Base-by-base conservation (phyloP, 1,284 basidiomycete genomes). In the Leccinum pachyderme region DNA sequence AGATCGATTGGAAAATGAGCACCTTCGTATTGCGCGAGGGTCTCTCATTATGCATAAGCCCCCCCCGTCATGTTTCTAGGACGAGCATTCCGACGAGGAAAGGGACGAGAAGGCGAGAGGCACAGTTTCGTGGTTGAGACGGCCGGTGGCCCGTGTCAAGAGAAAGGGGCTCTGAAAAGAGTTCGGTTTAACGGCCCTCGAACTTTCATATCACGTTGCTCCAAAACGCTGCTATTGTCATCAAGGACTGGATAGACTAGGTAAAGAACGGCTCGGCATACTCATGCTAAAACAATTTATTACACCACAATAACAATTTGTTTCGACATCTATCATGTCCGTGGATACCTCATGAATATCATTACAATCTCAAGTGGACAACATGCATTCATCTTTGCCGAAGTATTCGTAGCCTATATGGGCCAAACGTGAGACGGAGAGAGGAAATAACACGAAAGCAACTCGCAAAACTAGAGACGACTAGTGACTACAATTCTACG, bases 1-100 rank as follows among this genome's bases (percentile, higher is more conserved):
- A 89, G 87, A 81, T 70, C 88, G 91, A 61, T 71, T 94, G 55
- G 93, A 94, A 71, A 93, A 91, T 76, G 92, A 94, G 71, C 92
- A 94, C 58, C 72, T 93, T 46, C 86, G 86, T 71, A 91, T 91
- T 67, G 79, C 87, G 69, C 88, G 90, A 77, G 84, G 88, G 65
- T 90, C 89, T 66, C 88, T 89, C 15, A 82, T 87, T 29, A 87
- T 85, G 6, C 75, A 83, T 32, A 90, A 93, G 63, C 80, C 89
- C 7, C 87, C 88, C 2, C 69, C 92, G 39, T 90, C 89, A 3
- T 92, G 92, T 69, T 72, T 76, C 1, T 27, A 87, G 54, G 81
- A 84, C 37, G 7, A 28, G 24, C 24, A 39, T 3, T 55, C 63
- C 31, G 47, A 54, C 15, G 56, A 56, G 9, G 39, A 63, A 25